Percentiles rank a stretch among this genome's conserved stretches.
phyloP scores from a whole-genome alignment of 257 asterid genomes.

The Nicotiana noctiflora region DNA sequence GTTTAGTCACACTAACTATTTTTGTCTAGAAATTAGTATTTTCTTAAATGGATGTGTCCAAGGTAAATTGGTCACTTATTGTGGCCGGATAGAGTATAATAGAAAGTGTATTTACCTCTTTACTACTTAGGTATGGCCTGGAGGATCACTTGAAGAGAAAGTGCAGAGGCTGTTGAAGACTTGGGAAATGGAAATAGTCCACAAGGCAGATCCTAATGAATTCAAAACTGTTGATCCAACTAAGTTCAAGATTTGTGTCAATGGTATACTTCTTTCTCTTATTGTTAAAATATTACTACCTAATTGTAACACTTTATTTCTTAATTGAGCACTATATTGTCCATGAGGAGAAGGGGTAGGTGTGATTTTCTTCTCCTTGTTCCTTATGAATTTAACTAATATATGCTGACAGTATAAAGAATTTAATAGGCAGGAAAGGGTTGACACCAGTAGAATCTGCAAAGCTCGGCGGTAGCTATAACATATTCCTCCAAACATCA shows the following conservation, averaged over 20 bases:
- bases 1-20: no score
- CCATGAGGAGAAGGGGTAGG: no score
- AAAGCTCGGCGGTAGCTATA: slow-evolving; percentile 67
- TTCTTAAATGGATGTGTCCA: no score
- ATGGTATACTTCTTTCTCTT: background rate
- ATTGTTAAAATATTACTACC: background rate
- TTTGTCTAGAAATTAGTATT: no score
- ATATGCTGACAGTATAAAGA: no score
- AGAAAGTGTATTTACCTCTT: background rate
- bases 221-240: slow-evolving; percentile 37
- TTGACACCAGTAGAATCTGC: slow-evolving; percentile 30
- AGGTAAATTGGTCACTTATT: no score
- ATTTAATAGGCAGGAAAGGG: slow-evolving; percentile 25
- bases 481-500: slow-evolving; percentile 57
- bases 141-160: slow-evolving; percentile 51
- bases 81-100: no score
- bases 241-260: slow-evolving; percentile 13
- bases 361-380: no score
- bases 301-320: no score
- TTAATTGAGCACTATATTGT: no score
- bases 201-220: slow-evolving; percentile 43
- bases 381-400: no score
- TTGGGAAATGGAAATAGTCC: slow-evolving; percentile 64
- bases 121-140: slow-evolving; percentile 39
- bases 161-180: slow-evolving; percentile 60